Evolutionary conservation across 75 land plant genomes (phyloP), one percentile per base, ranked within the genome.

Genomic region (Pinus albicaulis): DNA sequence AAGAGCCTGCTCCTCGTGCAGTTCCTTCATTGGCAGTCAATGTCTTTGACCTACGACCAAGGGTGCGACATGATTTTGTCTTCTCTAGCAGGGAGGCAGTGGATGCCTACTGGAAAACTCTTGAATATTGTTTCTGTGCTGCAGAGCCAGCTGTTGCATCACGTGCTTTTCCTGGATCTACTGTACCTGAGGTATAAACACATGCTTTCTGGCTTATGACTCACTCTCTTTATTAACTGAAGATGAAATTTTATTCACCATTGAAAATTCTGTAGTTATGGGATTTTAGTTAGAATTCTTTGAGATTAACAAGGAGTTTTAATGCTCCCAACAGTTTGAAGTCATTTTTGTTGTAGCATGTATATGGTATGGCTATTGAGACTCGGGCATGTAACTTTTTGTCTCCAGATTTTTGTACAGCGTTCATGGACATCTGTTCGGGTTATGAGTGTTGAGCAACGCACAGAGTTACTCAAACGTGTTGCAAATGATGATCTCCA

Each of bases 151-250:
- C 76, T 34, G 82, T 85, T 82, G 94, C 96, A 48, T 70, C 80
- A 55, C 92, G 79, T 85, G 88, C 90, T 60, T 98, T 98, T 74
- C 99, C 99, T 78, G 99, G 98, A 52, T 91, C 96, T 76, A 83
- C 84, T 78, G 99, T 95, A 76, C 89, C 83, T 57, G 98, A 95
- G 98, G 99, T 97, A 68, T 64, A 19, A 26, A 57, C 24, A 20
- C 56, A 34, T 80, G 15, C 57, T 26, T 56, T 31, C 31, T 25
- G 20, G 36, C 14, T n/a, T n/a, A n/a, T 25, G 17, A 77, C 3
- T 71, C 20, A 11, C n/a, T 59, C 23, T 59, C 61, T 22, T 20
- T 59, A 44, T n/a, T 66, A 20, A n/a, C 5, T 34, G 44, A 17
- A 28, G 41, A 64, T 16, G 17, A 17, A 7, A 20, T 66, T 34